Percentiles rank a stretch among this genome's conserved stretches.
Evolutionary conservation across 2,329 filamentous ascomycete genomes (phyloP).

Genomic region (Xylariaceae sp.): DNA sequence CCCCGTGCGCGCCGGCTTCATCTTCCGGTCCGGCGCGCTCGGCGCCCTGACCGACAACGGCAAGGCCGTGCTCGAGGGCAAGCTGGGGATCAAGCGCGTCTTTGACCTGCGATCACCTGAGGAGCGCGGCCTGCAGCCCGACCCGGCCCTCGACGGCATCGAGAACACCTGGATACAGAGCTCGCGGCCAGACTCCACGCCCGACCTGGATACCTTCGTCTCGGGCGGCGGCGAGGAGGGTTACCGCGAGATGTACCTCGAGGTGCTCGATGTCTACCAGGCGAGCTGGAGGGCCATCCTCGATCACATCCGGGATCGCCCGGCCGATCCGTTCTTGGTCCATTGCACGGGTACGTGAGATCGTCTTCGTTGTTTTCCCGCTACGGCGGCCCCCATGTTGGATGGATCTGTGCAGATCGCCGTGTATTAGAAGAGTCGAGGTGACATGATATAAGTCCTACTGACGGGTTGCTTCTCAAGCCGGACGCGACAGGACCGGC

Average conservation of each 20-base stretch:
- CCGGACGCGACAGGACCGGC: constrained; percentile 58
- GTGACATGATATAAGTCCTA: neutral
- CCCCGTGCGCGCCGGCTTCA: constrained; percentile 44
- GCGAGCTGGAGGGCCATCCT: constrained; percentile 49
- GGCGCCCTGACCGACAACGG: constrained; percentile 40
- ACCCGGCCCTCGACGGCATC: constrained; percentile 48
- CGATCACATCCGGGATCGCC: constrained; percentile 50
- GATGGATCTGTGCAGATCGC: no score
- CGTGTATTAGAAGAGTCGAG: no score
- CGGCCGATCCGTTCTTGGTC: constrained; percentile 50
- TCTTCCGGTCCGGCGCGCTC: constrained; percentile 53
- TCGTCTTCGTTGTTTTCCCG: neutral
- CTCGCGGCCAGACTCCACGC: constrained; percentile 39
- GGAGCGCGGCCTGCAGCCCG: constrained; percentile 48
- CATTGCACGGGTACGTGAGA: constrained; percentile 55
- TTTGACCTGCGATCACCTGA: constrained; percentile 54
- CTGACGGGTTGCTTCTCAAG: constrained; percentile 35
- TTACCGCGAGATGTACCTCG: constrained; percentile 51
- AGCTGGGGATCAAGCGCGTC: constrained; percentile 46
- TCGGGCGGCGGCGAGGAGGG: constrained; percentile 48
- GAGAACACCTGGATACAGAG: constrained; percentile 49
- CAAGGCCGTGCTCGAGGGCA: constrained; percentile 40
- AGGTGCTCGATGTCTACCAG: constrained; percentile 47
- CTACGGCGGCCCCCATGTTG: no score
- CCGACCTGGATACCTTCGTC: constrained; percentile 47